phyloP scores from a whole-genome alignment of 2,329 filamentous ascomycete genomes.

The Alternaria ventricosa region DNA sequence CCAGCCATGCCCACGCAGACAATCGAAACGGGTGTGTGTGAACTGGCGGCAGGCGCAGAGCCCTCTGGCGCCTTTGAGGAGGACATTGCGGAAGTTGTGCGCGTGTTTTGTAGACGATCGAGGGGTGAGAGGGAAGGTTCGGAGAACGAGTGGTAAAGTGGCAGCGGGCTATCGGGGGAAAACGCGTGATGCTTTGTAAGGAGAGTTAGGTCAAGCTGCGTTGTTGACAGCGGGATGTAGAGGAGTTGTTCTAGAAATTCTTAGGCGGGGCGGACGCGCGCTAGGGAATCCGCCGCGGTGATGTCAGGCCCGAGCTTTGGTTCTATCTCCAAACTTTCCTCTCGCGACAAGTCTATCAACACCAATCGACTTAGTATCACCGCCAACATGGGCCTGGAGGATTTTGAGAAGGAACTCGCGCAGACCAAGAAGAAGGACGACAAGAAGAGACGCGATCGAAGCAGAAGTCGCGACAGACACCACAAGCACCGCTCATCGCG shows the following conservation, averaged over 20 bases:
- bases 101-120: not conserved
- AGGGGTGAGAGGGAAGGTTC: not conserved
- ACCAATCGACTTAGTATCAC: not conserved
- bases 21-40: conserved; percentile 69
- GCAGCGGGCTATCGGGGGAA: no score
- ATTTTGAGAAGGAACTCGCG: conserved; percentile 80
- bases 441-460: conserved; percentile 55
- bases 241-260: conserved; percentile 34
- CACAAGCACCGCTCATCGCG: conserved; percentile 49
- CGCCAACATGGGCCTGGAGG: conserved; percentile 64
- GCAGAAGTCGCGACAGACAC: conserved; percentile 48
- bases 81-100: conserved; percentile 49
- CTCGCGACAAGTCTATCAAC: conserved; percentile 3
- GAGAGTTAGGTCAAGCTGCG: conserved; percentile 7
- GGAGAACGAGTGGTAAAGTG: not conserved
- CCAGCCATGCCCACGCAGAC: conserved; percentile 98
- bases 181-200: not conserved
- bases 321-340: conserved; percentile 17
- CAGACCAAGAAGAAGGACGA: conserved; percentile 66
- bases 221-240: not conserved
- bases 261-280: conserved; percentile 38
- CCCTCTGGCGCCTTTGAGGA: conserved; percentile 31
- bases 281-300: conserved; percentile 24
- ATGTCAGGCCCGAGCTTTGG: conserved; percentile 35
- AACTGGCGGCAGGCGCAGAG: conserved; percentile 15